Evolutionary conservation across 371 early-diverging fungal genomes (phyloP).

Genomic region (Mortierella sp.): DNA sequence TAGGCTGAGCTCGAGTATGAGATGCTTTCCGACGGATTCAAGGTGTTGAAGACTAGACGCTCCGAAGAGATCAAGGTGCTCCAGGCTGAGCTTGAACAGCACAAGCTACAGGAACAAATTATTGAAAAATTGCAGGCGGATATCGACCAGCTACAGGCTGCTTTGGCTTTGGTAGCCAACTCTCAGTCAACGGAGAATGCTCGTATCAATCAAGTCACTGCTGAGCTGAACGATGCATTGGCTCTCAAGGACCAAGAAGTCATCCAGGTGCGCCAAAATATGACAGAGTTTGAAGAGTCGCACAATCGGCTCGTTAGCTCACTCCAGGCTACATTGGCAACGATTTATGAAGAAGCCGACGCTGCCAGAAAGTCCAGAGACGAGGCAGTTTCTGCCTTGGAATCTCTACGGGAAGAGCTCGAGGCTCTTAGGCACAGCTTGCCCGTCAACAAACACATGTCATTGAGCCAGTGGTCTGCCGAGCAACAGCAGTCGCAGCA

Average conservation of each 20-base stretch:
- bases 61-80: conserved; percentile 51
- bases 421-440: conserved; percentile 52
- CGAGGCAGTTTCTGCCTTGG: conserved; percentile 46
- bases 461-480: conserved; percentile 52
- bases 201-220: conserved; percentile 46
- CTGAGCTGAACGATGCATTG: conserved; percentile 53
- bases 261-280: conserved; percentile 48
- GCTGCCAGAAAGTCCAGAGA: conserved; percentile 54
- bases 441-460: conserved; percentile 55
- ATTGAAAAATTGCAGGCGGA: conserved; percentile 51
- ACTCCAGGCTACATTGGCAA: conserved; percentile 48
- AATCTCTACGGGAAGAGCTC: conserved; percentile 45
- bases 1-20: conserved; percentile 54
- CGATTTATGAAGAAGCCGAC: conserved; percentile 54
- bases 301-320: conserved; percentile 50
- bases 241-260: conserved; percentile 54
- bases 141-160: conserved; percentile 42
- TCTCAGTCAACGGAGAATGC: conserved; percentile 53
- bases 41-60: conserved; percentile 48
- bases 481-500: conserved; percentile 53
- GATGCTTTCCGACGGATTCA: conserved; percentile 50
- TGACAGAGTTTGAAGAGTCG: conserved; percentile 56
- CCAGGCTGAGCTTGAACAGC: conserved; percentile 50
- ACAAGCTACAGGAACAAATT: conserved; percentile 55
- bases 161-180: conserved; percentile 30